Conservation (phyloP, 495 filamentous ascomycete species). For the Aspergillus hancockii region DNA sequence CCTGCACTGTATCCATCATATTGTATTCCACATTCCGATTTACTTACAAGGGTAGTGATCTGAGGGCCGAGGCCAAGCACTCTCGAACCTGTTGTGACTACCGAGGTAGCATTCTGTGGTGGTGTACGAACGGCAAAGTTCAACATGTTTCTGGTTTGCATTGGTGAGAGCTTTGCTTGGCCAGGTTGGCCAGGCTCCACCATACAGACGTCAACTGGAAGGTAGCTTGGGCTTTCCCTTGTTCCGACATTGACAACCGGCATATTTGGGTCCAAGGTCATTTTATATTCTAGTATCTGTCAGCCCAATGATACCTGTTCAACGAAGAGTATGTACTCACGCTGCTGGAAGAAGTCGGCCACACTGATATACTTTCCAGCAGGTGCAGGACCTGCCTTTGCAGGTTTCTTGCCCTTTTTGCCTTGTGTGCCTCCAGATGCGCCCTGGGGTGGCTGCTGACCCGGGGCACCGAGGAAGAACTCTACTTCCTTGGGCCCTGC, state of each 20-base stretch:
- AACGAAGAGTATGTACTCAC: constrained; percentile 32
- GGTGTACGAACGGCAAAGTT: constrained; percentile 68
- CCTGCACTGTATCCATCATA: constrained; percentile 22
- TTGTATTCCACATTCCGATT: not conserved
- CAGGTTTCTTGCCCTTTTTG: constrained; percentile 37
- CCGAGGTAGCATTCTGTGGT: constrained; percentile 62
- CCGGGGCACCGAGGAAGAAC: constrained; percentile 41
- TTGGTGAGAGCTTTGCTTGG: constrained; percentile 47
- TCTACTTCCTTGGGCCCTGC: constrained; percentile 45
- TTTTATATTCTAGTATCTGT: constrained; percentile 41
- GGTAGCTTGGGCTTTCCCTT: constrained; percentile 56
- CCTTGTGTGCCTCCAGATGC: constrained; percentile 14
- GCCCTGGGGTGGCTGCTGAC: constrained; percentile 17
- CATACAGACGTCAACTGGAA: constrained; percentile 65
- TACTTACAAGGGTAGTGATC: constrained; percentile 17
- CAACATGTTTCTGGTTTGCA: constrained; percentile 66
- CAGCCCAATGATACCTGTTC: not conserved
- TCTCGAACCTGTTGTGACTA: constrained; percentile 55
- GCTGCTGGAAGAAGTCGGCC: constrained; percentile 48
- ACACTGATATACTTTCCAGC: constrained; percentile 50
- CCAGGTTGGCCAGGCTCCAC: constrained; percentile 68
- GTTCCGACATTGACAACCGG: constrained; percentile 75
- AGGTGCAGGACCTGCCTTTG: constrained; percentile 31
- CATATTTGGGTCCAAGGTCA: constrained; percentile 36
- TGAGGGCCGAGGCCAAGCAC: constrained; percentile 43